These are phyloP conservation scores for Clavispora vitiphila DNA, from an alignment of 805 yeast species.

Conservation along the genomic window DNA sequence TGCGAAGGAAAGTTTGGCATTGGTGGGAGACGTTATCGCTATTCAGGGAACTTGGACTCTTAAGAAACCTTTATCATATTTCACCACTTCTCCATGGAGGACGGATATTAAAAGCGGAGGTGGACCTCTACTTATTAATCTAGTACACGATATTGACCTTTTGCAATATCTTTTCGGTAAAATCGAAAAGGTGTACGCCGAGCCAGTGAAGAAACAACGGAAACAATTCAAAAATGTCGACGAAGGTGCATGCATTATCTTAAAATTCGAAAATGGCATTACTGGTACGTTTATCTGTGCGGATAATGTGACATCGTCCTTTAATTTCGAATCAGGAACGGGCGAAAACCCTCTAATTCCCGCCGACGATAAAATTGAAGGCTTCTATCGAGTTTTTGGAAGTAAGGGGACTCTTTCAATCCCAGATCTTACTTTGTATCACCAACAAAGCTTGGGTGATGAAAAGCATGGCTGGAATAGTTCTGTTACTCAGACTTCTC, in stretches of 20 bases:
- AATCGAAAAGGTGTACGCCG: constrained; percentile 32
- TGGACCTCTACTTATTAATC: constrained; percentile 33
- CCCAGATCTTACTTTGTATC: constrained; percentile 33
- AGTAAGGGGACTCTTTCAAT: constrained; percentile 34
- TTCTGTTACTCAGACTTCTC: constrained; percentile 14
- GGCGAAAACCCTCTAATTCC: constrained; percentile 39
- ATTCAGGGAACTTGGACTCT: constrained; percentile 38
- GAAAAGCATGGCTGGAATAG: constrained; percentile 19
- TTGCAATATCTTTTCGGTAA: constrained; percentile 37
- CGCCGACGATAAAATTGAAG: constrained; percentile 21
- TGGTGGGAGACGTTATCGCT: constrained; percentile 30
- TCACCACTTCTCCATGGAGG: constrained; percentile 30
- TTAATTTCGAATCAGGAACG: constrained; percentile 34
- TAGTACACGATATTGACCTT: constrained; percentile 36
- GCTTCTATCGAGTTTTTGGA: constrained; percentile 35
- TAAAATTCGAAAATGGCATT: constrained; percentile 27
- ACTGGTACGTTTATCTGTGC: constrained; percentile 35
- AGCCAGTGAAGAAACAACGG: constrained; percentile 27
- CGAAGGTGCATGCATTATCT: constrained; percentile 34
- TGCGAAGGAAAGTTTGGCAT: constrained; percentile 23
- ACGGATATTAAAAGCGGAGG: constrained; percentile 25
- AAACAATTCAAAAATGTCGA: constrained; percentile 24
- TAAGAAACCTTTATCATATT: constrained; percentile 32
- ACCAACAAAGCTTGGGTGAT: constrained; percentile 14
- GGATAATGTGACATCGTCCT: constrained; percentile 35